phyloP scores from a whole-genome alignment of 2,329 filamentous ascomycete species.

The Xylaria arbuscula region DNA sequence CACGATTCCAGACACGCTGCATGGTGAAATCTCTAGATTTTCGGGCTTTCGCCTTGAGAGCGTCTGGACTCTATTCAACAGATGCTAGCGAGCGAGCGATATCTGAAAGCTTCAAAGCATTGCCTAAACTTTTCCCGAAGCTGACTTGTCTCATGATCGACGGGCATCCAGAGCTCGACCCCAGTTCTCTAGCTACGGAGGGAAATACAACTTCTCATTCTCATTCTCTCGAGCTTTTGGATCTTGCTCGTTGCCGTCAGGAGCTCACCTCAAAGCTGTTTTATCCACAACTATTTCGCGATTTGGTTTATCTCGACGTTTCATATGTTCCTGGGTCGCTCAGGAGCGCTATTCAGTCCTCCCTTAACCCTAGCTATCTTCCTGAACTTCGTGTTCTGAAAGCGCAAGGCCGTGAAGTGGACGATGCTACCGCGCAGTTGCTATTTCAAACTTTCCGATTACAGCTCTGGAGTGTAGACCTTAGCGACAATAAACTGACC shows the following conservation, averaged over 20 bases:
- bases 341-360: slow-evolving; percentile 50
- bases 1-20: slow-evolving; percentile 54
- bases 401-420: slow-evolving; percentile 59
- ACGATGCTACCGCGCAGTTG: slow-evolving; percentile 52
- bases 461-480: slow-evolving; percentile 68
- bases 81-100: slow-evolving; percentile 54
- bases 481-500: slow-evolving; percentile 63
- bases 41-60: slow-evolving; percentile 55
- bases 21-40: slow-evolving; percentile 63
- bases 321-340: slow-evolving; percentile 62
- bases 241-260: slow-evolving; percentile 56
- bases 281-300: slow-evolving; percentile 50
- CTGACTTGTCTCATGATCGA: slow-evolving; percentile 62
- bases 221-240: slow-evolving; percentile 56
- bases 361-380: slow-evolving; percentile 52
- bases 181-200: slow-evolving; percentile 50
- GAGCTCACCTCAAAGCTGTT: slow-evolving; percentile 58
- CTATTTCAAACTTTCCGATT: slow-evolving; percentile 52
- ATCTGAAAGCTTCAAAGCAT: slow-evolving; percentile 54
- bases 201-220: slow-evolving; percentile 32
- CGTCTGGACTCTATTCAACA: slow-evolving; percentile 56
- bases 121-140: slow-evolving; percentile 56
- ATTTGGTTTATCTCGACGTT: slow-evolving; percentile 64
- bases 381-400: slow-evolving; percentile 65
- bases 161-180: slow-evolving; percentile 59